Conservation (phyloP, 106 monocot species). For the Dendrobium huoshanense region DNA sequence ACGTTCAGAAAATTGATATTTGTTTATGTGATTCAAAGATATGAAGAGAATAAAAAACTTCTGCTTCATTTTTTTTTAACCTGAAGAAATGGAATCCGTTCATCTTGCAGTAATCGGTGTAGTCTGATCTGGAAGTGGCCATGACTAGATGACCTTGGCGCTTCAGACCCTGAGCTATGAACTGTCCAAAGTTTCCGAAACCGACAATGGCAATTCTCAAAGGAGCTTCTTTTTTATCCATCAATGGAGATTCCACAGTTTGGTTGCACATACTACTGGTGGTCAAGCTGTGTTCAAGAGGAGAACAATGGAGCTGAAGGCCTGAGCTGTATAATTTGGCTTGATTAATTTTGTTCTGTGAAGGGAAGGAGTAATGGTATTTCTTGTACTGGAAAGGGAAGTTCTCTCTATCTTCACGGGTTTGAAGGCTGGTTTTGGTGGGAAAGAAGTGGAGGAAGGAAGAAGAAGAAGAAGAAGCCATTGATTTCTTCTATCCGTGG, state of each 20-base stretch:
- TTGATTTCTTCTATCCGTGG: neutral
- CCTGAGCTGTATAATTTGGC: neutral
- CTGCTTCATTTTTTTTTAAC: neutral
- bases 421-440: neutral
- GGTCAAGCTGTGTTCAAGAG: too few relatives aligned
- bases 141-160: slow-evolving; percentile 47
- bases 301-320: neutral
- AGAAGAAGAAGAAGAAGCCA: slow-evolving; percentile 5
- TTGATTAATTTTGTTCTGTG: neutral
- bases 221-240: slow-evolving; percentile 5
- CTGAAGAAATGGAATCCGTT: slow-evolving; percentile 29
- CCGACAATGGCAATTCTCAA: slow-evolving; percentile 43
- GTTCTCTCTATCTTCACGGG: neutral
- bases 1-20: too few relatives aligned
- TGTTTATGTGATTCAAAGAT: too few relatives aligned
- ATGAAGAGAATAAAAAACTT: too few relatives aligned
- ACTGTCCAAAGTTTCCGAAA: slow-evolving; percentile 69
- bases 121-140: slow-evolving; percentile 54
- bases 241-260: neutral
- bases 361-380: neutral
- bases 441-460: neutral
- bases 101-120: slow-evolving; percentile 29
- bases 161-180: slow-evolving; percentile 35
- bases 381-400: neutral
- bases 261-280: neutral